Evolutionary conservation across 2,329 filamentous ascomycete genomes (phyloP), one percentile per base, ranked within the genome.

Genomic region (Pleomassaria siparia): DNA sequence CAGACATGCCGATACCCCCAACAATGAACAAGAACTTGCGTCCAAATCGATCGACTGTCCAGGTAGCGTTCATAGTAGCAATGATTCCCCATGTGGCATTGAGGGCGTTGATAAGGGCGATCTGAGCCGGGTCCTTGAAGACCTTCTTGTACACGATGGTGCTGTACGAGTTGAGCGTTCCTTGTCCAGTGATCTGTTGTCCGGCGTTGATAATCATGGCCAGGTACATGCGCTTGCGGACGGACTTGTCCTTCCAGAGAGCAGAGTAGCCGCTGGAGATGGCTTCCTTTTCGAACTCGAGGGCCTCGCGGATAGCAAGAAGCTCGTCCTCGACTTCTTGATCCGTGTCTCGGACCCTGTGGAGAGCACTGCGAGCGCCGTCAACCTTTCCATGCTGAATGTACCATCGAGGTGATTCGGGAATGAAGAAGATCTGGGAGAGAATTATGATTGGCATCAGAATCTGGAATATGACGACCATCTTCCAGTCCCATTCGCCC

Each of bases 101-200:
- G 44, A 89, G 75, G 3, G 86, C 86, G 65, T 89, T 89, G 75
- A 89, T 89, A 25, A 89, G 75, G 53, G 84, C 83, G 64, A 88
- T 87, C 18, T 79, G 73, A 45, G 70, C 72, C 18, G 57, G 44
- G 44, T 70, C 76, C 20, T 72, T 76, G 75, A 85, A 89, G 20
- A 88, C 80, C 64, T 86, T 84, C 72, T 86, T 81, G 74, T 89
- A 89, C 61, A 89, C 86, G 57, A 82, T 80, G n/a, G 85, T 86
- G 16, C 81, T 85, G 76, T 89, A 89, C 3, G 80, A 80, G 76
- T 88, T 89, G 55, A 89, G 76, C 1, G 84, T 85, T 53, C 86
- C 86, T 69, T 89, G 86, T 16, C 86, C 86, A 4, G 85, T 86
- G 32, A 89, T 77, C 67, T 89, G 86, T 67, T 88, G 86, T 37